Conservation (phyloP, 352 stramenopile genomes). For the Pythium folliculosum region DNA sequence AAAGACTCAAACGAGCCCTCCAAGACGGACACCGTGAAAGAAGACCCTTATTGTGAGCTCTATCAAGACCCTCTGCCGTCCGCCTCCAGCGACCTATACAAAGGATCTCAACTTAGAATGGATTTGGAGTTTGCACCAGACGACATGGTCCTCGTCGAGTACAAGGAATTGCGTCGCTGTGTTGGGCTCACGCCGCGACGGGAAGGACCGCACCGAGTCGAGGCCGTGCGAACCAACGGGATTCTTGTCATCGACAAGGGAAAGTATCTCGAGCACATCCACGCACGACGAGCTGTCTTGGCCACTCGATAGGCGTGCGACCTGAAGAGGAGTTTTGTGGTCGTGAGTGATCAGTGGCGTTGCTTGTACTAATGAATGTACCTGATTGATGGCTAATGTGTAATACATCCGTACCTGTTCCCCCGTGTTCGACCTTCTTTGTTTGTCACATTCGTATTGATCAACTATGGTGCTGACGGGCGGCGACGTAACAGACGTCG, state of each 20-base stretch:
- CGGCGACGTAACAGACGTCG: too few species aligned
- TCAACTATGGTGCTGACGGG: too few species aligned
- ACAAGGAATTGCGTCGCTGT: not conserved
- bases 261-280: slow-evolving; percentile 10
- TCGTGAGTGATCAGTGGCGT: too few species aligned
- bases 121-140: not conserved
- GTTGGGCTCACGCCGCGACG: not conserved
- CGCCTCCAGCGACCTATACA: not conserved
- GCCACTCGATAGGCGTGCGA: not conserved
- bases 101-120: not conserved
- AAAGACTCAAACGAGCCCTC: not conserved
- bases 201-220: slow-evolving; percentile 3
- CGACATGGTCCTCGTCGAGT: slow-evolving; percentile 8
- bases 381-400: too few species aligned
- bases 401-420: too few species aligned
- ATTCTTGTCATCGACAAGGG: slow-evolving; percentile 3
- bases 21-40: not conserved
- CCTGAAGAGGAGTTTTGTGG: too few species aligned
- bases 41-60: not conserved
- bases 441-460: too few species aligned
- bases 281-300: not conserved
- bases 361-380: too few species aligned
- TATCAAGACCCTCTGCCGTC: not conserved
- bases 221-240: slow-evolving; percentile 1
- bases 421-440: too few species aligned